Conservation (phyloP, 495 filamentous ascomycete species). For the Patellaria atrata region DNA sequence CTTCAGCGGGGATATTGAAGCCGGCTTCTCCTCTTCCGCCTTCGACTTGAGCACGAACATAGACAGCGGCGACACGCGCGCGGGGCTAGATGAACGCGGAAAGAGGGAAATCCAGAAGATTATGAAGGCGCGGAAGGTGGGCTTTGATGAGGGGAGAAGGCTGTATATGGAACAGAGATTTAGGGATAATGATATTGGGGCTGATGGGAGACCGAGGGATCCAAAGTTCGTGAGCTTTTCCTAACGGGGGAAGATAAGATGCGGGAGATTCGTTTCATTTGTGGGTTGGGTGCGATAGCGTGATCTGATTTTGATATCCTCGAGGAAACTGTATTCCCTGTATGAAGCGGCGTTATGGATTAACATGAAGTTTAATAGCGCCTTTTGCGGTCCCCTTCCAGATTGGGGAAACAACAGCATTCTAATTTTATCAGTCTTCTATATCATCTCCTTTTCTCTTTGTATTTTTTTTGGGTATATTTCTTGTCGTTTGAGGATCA, state of each 20-base stretch:
- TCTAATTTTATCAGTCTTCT: no score
- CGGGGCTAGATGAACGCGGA: slow-evolving; percentile 60
- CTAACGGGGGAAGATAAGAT: slow-evolving; percentile 26
- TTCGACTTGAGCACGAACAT: slow-evolving; percentile 77
- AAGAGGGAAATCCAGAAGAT: slow-evolving; percentile 73
- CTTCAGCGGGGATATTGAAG: slow-evolving; percentile 70
- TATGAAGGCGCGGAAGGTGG: slow-evolving; percentile 64
- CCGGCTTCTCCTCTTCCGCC: slow-evolving; percentile 62
- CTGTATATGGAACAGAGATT: slow-evolving; percentile 76
- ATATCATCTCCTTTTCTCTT: no score
- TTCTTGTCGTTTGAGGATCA: no score
- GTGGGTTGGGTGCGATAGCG: no score
- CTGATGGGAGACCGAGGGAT: slow-evolving; percentile 78
- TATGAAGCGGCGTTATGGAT: no score
- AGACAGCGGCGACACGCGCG: slow-evolving; percentile 55
- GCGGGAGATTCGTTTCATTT: no score
- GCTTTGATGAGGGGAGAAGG: slow-evolving; percentile 82
- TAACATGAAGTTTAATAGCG: no score
- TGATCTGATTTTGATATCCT: no score
- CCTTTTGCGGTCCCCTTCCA: no score
- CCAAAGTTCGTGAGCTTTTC: slow-evolving; percentile 93
- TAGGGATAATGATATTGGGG: slow-evolving; percentile 68
- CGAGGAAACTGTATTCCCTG: no score
- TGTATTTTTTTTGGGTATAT: no score
- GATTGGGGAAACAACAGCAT: no score